Conservation (phyloP, 2,329 filamentous ascomycete species). For the Alternaria postmessia region DNA sequence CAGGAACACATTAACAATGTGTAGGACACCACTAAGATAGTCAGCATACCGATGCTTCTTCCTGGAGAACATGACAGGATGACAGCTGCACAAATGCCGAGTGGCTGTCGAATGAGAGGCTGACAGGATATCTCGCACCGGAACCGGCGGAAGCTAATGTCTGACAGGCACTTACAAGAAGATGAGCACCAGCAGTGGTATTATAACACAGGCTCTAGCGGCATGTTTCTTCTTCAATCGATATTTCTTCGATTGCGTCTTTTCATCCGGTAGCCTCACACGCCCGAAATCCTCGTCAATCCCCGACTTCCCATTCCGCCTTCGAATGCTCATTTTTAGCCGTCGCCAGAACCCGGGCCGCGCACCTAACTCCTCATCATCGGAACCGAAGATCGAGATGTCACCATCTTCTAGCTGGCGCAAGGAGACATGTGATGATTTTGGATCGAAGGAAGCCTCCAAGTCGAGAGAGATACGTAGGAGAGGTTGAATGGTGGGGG, state of each 20-base stretch:
- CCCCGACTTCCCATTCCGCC: constrained; percentile 28
- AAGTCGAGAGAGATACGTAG: constrained; percentile 32
- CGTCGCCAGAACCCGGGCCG: constrained; percentile 34
- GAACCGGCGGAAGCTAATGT: constrained; percentile 22
- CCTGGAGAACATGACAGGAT: constrained; percentile 5
- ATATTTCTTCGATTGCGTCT: constrained; percentile 25
- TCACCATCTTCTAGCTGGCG: constrained; percentile 38
- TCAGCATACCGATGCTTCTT: constrained; percentile 19
- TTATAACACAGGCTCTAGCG: constrained; percentile 25
- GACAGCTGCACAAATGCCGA: constrained; percentile 4
- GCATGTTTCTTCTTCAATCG: constrained; percentile 32
- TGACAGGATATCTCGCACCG: constrained; percentile 13
- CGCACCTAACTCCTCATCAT: constrained; percentile 23
- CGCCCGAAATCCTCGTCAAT: constrained; percentile 20
- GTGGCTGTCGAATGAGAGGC: constrained; percentile 7
- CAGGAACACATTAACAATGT: constrained; percentile 52
- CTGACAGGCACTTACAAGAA: constrained; percentile 44
- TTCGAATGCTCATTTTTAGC: constrained; percentile 40
- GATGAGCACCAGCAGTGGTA: constrained; percentile 33
- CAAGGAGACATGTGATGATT: constrained; percentile 26
- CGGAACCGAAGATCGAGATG: constrained; percentile 23
- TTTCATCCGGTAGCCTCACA: constrained; percentile 28
- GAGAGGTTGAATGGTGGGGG: constrained; percentile 28
- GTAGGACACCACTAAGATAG: constrained; percentile 51
- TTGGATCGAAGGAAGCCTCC: constrained; percentile 21